These are phyloP conservation scores for Cercospora zeina DNA, from an alignment of 2,329 filamentous ascomycete genomes.

Conservation along the genomic window DNA sequence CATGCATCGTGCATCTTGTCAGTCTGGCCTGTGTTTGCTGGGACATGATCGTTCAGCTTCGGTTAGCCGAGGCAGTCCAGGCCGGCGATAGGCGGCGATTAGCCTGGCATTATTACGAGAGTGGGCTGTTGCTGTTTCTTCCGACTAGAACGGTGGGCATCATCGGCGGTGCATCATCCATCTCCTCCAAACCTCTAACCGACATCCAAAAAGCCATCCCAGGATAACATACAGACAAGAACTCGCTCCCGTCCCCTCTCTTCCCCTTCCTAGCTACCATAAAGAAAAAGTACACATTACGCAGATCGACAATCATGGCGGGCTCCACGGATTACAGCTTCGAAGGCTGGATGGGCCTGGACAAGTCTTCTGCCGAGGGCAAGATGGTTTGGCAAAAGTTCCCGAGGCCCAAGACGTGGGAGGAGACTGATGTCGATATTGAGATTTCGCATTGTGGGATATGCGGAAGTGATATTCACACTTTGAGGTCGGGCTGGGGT, in stretches of 20 bases:
- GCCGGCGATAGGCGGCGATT: constrained; percentile 8
- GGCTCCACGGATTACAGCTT: constrained; percentile 50
- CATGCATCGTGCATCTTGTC: not conserved
- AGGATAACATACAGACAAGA: not conserved
- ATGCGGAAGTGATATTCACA: constrained; percentile 40
- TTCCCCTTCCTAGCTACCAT: not conserved
- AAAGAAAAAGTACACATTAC: not conserved
- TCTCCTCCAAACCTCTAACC: not conserved
- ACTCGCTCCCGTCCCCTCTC: not conserved
- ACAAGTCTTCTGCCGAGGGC: constrained; percentile 52
- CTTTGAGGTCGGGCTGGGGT: constrained; percentile 45
- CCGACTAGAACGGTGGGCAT: not conserved
- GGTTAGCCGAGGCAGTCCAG: constrained; percentile 5
- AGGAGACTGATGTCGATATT: constrained; percentile 46
- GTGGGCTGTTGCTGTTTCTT: constrained; percentile 2
- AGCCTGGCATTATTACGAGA: not conserved
- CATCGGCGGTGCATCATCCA: not conserved
- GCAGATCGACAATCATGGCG: not conserved
- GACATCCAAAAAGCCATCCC: not conserved
- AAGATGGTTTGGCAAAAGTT: constrained; percentile 58
- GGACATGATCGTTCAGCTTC: not conserved
- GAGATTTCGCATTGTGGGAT: constrained; percentile 45
- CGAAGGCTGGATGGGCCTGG: constrained; percentile 59
- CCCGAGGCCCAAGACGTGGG: constrained; percentile 41
- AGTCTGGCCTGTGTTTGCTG: too few relatives aligned